Conservation (phyloP, 352 stramenopile species). For the Aphanomyces astaci region DNA sequence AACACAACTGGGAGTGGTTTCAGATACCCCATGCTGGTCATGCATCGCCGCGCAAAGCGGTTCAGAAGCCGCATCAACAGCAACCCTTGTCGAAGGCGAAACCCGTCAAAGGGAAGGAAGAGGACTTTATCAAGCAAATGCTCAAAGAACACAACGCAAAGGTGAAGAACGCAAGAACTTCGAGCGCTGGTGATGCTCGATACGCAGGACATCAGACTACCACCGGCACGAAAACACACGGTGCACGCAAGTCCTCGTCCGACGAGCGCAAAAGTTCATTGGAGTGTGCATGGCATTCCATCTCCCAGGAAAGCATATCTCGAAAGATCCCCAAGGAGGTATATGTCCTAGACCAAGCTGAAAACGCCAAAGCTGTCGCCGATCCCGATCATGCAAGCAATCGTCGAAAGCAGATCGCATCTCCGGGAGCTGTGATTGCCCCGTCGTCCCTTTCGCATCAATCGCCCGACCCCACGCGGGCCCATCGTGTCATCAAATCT, state of each 20-base stretch:
- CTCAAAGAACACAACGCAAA: constrained; percentile 14
- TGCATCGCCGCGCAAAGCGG: constrained; percentile 8
- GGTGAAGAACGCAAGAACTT: constrained; percentile 2
- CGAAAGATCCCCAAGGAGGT: neutral
- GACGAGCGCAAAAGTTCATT: constrained; percentile 4
- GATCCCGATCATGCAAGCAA: neutral
- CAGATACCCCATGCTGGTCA: constrained; percentile 5
- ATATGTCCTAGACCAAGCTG: neutral
- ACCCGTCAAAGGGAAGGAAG: constrained; percentile 1
- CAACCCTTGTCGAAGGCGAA: neutral
- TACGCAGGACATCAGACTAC: neutral
- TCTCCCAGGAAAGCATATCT: neutral
- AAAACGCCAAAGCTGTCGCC: neutral
- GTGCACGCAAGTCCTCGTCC: neutral
- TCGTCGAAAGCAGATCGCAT: neutral
- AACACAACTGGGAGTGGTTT: constrained; percentile 21
- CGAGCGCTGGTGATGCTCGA: neutral
- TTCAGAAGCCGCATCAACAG: neutral
- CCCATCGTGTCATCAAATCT: neutral
- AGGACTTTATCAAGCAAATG: constrained; percentile 18
- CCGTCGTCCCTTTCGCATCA: neutral
- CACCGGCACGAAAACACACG: neutral
- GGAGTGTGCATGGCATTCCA: neutral
- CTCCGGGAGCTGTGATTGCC: neutral
- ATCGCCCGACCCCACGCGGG: neutral